Base-by-base conservation (phyloP, 2,329 filamentous ascomycete genomes). In the Cordyceps cateniannulata region DNA sequence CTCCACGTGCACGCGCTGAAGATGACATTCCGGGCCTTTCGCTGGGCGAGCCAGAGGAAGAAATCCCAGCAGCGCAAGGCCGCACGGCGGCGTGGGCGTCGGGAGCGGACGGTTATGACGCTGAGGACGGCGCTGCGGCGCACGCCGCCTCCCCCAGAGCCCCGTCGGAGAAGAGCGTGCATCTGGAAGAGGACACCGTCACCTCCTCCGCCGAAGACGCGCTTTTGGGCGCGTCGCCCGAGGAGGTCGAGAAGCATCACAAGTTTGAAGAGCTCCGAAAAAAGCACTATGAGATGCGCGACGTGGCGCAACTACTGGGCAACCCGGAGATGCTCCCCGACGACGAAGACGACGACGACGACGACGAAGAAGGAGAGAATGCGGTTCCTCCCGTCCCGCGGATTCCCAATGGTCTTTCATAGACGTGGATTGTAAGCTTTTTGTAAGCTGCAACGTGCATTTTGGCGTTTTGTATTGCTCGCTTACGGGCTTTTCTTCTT, bases 241-340 rank as follows among this genome's bases (percentile, higher is more conserved):
- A 96, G 73, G 93, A 96, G 72, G 81, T 80, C 64, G 91, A 95
- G 78, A 97, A 98, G 80, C 95, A 99, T 75, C 85, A 83, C 71
- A 86, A 89, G 72, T 99, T 99, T 73, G 93, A 97, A 77, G 82
- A 90, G 77, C 82, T 91, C 79, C 85, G 95, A 70, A 97, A 95
- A 86, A 93, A 87, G 79, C 95, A 99, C 76, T 99, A 99, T 76
- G 95, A 99, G 81, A 99, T 99, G 95, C 91, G 85, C 77, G 89
- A 95, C 70, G 92, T 97, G 62, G 96, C 95, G 69, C 85, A 87
- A 69, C 77, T 98, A 58, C 83, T 99, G 65, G 93, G 91, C 16
- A 88, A 91, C 69, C 85, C 88, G 3, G 87, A 89, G 69, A 79
- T 84, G 3, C 68, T 88, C 51, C 84, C 85, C 53, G 85, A 84